Percentiles rank a stretch among this genome's conserved stretches.
Evolutionary conservation across 306 rosid genomes (phyloP).

Genomic region (Cucurbita pepo): DNA sequence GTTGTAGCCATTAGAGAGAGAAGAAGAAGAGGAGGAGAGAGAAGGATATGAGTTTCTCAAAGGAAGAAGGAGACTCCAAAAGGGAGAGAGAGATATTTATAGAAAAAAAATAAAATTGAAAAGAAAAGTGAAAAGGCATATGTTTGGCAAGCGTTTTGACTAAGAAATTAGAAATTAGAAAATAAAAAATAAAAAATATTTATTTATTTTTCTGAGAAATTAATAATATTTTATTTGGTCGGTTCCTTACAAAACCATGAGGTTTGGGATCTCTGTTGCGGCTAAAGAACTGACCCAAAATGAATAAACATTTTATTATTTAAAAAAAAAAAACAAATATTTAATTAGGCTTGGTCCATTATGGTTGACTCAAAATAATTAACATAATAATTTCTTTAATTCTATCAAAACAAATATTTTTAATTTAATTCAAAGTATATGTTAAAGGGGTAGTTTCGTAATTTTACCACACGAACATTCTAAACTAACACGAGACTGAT

Average conservation of each 20-base stretch:
- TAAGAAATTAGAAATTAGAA: not conserved
- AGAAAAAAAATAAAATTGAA: not conserved
- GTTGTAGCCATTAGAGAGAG: conserved; percentile 24
- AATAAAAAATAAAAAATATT: not conserved
- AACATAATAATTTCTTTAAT: too few relatives aligned
- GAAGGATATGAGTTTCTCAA: not conserved
- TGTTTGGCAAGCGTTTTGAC: conserved; percentile 6
- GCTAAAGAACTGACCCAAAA: not conserved
- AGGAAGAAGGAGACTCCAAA: not conserved
- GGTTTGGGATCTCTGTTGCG: not conserved
- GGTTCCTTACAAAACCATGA: not conserved
- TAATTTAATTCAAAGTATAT: too few relatives aligned
- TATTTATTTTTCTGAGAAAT: not conserved
- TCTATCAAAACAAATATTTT: too few relatives aligned
- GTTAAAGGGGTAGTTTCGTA: too few relatives aligned
- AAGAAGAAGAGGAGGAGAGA: not conserved
- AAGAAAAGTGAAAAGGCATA: not conserved
- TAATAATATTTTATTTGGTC: conserved; percentile 3
- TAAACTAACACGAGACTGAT: too few relatives aligned
- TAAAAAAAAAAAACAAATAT: too few relatives aligned
- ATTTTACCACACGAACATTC: too few relatives aligned
- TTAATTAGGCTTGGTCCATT: too few relatives aligned
- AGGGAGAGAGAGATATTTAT: not conserved
- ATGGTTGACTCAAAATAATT: too few relatives aligned
- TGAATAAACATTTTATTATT: not conserved